phyloP scores from a whole-genome alignment of 306 rosid species.

The Acacia confusa region DNA sequence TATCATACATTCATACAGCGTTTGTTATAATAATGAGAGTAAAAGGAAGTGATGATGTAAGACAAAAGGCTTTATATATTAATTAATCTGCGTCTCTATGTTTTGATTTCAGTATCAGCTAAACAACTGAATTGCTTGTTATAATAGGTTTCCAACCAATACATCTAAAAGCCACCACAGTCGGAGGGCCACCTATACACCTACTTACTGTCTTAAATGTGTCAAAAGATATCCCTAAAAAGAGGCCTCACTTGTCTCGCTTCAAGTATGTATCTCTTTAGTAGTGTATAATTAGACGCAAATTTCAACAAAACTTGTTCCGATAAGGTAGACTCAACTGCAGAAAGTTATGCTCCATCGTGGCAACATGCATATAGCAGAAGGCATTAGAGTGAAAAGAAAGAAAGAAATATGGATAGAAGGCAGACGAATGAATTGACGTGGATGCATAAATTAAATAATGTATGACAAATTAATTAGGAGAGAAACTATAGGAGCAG shows the following conservation, averaged over 20 bases:
- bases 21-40: conserved; percentile 24
- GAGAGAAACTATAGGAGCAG: neutral
- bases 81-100: conserved; percentile 3
- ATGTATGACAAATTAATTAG: neutral
- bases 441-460: neutral
- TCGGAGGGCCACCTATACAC: conserved; percentile 5
- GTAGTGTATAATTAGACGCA: neutral
- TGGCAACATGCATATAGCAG: neutral
- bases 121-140: conserved; percentile 64
- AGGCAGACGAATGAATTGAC: neutral
- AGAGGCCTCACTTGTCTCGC: neutral
- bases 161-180: conserved; percentile 42
- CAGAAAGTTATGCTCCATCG: neutral
- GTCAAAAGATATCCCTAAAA: neutral
- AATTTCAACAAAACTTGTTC: neutral
- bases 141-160: conserved; percentile 57
- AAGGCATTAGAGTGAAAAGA: neutral
- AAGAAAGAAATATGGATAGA: neutral
- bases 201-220: neutral
- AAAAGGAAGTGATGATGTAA: conserved; percentile 40
- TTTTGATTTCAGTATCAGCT: conserved; percentile 52
- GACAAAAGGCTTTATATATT: conserved; percentile 30
- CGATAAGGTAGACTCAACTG: neutral
- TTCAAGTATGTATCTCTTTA: neutral
- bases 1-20: neutral